These are phyloP conservation scores for Coprinopsis strossmayeri DNA, from an alignment of 768 basidiomycete genomes.

Conservation along the genomic window DNA sequence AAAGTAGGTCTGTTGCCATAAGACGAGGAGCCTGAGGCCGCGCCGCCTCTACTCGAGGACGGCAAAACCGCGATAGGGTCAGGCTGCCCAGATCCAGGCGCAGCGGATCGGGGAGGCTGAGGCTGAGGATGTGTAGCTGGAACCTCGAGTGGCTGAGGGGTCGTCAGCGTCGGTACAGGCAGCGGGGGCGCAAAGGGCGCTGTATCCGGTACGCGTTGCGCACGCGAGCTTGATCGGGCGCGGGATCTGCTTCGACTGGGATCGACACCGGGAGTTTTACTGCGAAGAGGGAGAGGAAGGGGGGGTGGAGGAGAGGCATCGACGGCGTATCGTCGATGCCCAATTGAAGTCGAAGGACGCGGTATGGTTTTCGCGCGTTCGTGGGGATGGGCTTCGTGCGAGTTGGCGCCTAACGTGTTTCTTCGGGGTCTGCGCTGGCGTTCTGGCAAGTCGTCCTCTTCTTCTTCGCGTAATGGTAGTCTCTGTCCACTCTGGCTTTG, in stretches of 20 bases:
- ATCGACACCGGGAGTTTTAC: background rate
- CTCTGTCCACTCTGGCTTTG: too few relatives aligned
- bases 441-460: conserved; percentile 8
- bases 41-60: too few relatives aligned
- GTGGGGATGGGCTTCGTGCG: too few relatives aligned
- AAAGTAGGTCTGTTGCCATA: too few relatives aligned
- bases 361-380: too few relatives aligned
- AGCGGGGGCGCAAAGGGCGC: conserved; percentile 11
- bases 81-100: too few relatives aligned
- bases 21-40: too few relatives aligned
- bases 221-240: too few relatives aligned
- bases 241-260: background rate
- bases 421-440: background rate
- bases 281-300: background rate
- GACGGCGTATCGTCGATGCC: too few relatives aligned
- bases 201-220: conserved; percentile 12
- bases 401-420: background rate
- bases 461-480: too few relatives aligned
- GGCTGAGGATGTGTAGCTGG: conserved; percentile 19
- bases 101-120: conserved; percentile 3
- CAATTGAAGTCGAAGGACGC: background rate
- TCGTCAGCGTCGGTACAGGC: conserved; percentile 18
- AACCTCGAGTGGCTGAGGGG: conserved; percentile 17
- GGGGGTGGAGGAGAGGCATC: background rate
- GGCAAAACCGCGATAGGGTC: too few relatives aligned